A percentile compares a stretch with the other conserved stretches of the same genome.
These are phyloP conservation scores for Boletus vinaceobasis DNA, from an alignment of 768 basidiomycete species.

Conservation along the genomic window DNA sequence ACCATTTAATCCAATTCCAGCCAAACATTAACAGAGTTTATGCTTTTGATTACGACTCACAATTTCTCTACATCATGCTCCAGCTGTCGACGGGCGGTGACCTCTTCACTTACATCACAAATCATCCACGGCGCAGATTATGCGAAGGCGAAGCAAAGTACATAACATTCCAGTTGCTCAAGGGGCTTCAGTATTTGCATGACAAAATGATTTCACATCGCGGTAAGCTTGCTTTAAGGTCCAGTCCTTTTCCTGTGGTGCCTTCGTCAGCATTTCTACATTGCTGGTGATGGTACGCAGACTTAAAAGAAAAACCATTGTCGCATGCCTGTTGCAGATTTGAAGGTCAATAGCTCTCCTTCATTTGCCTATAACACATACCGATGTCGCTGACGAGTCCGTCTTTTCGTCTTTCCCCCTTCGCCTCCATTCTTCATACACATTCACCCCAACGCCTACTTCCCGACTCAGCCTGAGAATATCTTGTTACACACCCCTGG, in stretches of 20 bases:
- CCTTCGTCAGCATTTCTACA: neutral
- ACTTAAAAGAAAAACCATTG: neutral
- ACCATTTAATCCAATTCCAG: constrained; percentile 33
- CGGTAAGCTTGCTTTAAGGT: constrained; percentile 41
- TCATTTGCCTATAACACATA: neutral
- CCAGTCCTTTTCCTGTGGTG: neutral
- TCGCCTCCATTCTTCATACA: neutral
- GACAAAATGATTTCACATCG: constrained; percentile 72
- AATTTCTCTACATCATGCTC: constrained; percentile 79
- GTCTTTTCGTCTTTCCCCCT: neutral
- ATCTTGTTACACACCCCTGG: constrained; percentile 77
- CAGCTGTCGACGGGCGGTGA: constrained; percentile 85
- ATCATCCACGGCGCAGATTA: constrained; percentile 51
- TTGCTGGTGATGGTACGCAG: neutral
- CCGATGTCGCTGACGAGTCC: neutral
- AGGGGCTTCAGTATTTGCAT: constrained; percentile 69
- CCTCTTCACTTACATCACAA: constrained; percentile 81
- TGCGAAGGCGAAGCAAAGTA: constrained; percentile 83
- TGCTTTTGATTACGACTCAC: constrained; percentile 59
- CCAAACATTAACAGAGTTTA: constrained; percentile 81
- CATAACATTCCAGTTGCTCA: constrained; percentile 76
- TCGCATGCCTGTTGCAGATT: constrained; percentile 39
- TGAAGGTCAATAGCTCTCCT: constrained; percentile 47
- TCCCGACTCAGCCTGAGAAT: constrained; percentile 65
- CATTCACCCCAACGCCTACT: neutral